phyloP scores from a whole-genome alignment of 2,329 filamentous ascomycete species.

The Coniochaeta hoffmannii region DNA sequence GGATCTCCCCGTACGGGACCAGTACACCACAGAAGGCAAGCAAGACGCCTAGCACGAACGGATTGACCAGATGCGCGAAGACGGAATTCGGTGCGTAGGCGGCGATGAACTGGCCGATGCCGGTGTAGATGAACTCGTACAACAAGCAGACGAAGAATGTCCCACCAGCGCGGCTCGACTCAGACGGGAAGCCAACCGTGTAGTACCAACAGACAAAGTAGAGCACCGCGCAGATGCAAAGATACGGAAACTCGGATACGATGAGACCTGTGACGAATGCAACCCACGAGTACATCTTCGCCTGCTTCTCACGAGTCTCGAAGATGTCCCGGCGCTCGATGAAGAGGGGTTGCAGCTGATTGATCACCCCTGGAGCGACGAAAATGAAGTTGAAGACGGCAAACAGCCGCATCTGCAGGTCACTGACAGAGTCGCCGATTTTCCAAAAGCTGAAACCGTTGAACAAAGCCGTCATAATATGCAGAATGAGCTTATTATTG shows the following conservation, averaged over 20 bases:
- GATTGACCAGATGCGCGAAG: constrained; percentile 62
- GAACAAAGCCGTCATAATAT: constrained; percentile 57
- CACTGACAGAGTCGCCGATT: constrained; percentile 46
- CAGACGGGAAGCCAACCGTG: constrained; percentile 60
- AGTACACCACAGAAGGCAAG: constrained; percentile 72
- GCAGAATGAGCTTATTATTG: constrained; percentile 54
- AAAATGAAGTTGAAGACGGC: constrained; percentile 71
- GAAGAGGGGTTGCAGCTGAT: constrained; percentile 70
- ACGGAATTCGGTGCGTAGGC: constrained; percentile 75
- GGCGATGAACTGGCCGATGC: constrained; percentile 79
- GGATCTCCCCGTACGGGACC: constrained; percentile 56
- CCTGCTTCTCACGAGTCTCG: constrained; percentile 63
- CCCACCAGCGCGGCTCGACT: constrained; percentile 61
- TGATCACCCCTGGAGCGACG: constrained; percentile 66
- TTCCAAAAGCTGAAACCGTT: constrained; percentile 66
- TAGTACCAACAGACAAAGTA: constrained; percentile 67
- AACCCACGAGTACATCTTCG: constrained; percentile 73
- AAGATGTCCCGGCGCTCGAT: constrained; percentile 60
- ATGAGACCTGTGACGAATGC: constrained; percentile 61
- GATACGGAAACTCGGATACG: constrained; percentile 63
- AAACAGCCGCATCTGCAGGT: constrained; percentile 66
- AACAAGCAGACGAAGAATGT: constrained; percentile 72
- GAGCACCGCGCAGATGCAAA: constrained; percentile 54
- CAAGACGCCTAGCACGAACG: constrained; percentile 75
- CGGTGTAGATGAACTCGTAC: constrained; percentile 68